Base-by-base conservation (phyloP, 768 basidiomycete genomes). In the Lanmaoa rubissima region DNA sequence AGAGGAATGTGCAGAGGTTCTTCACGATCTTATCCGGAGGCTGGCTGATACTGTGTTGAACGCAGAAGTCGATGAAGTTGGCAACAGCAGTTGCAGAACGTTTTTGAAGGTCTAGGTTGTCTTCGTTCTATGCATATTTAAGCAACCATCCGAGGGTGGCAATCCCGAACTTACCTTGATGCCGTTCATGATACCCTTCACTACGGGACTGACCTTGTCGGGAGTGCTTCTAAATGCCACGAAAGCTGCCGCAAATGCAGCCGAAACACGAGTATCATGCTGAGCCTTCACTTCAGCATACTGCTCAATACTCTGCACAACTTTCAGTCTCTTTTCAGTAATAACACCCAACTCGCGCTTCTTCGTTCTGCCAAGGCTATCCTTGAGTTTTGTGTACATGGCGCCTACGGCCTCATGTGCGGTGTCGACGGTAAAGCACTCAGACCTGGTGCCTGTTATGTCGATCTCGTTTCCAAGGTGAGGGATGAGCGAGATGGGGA, bases 1-100 rank as follows among this genome's bases (percentile, higher is more conserved):
- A 98, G 6, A 98, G 77, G 74, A 98, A 98, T 0, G 92, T 94
- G 76, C 93, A 96, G 9, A 98, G 83, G 69, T 99, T 99, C 76
- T 93, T 94, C 60, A 98, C 86, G 54, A 99, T 92, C 78, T 99
- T 99, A 65, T 94, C 92, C 1, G 90, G 89, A 4, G 96, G 94
- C 66, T 94, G 92, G 34, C 80, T 71, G 48, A 93, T 84, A 44
- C 84, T 81, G 68, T 82, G 85, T 65, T 77, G 76, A 4, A 85
- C 80, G 70, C 93, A 97, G 67, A 92, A 92, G 54, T 87, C 85
- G 60, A 98, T 83, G 73, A 99, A 94, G 6, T 86, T 81, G 5
- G 94, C 90, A 16, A 98, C 89, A 0, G 94, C 87, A 0, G 77
- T 77, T 0, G 96, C 96, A 1, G 94, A 92, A 12, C 96, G 90